These are phyloP conservation scores for Crithidia bombi DNA, from an alignment of 208 protist species.

Conservation along the genomic window DNA sequence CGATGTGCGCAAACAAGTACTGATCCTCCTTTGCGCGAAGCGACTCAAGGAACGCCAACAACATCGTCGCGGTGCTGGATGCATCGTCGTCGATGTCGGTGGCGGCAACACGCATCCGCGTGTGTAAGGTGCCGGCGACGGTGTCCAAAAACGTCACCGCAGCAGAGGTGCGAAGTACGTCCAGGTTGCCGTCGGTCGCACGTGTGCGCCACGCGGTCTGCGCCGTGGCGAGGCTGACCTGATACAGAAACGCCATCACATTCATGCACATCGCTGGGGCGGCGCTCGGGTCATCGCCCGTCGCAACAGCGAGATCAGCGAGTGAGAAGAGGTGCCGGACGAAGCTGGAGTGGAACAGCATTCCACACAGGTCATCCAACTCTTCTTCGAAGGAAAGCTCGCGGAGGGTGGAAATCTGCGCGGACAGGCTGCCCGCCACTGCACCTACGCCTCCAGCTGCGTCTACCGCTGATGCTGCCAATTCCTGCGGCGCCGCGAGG, in stretches of 20 bases:
- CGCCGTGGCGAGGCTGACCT: conserved; percentile 15
- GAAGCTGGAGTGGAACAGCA: conserved; percentile 21
- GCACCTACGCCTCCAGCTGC: not conserved
- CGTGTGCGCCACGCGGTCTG: conserved; percentile 31
- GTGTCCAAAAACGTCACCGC: conserved; percentile 18
- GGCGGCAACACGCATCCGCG: not conserved
- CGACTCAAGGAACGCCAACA: conserved; percentile 22
- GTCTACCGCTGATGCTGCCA: not conserved
- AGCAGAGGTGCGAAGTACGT: conserved; percentile 4
- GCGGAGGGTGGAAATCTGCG: conserved; percentile 1
- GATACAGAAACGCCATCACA: conserved; percentile 31
- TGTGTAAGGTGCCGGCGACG: conserved; percentile 21
- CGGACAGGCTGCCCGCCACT: no score
- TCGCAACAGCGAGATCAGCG: not conserved
- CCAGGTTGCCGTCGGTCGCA: conserved; percentile 9
- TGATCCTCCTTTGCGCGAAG: conserved; percentile 11
- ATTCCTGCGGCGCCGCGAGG: conserved; percentile 8
- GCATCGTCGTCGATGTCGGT: not conserved
- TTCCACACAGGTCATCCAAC: conserved; percentile 16
- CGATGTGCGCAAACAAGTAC: conserved; percentile 25
- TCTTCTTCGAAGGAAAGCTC: conserved; percentile 34
- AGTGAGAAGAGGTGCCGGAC: conserved; percentile 22
- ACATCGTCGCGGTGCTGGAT: not conserved
- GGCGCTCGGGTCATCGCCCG: not conserved
- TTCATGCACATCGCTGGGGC: conserved; percentile 12